phyloP scores from a whole-genome alignment of 2,329 filamentous ascomycete genomes.

The Calonectria hongkongensis region DNA sequence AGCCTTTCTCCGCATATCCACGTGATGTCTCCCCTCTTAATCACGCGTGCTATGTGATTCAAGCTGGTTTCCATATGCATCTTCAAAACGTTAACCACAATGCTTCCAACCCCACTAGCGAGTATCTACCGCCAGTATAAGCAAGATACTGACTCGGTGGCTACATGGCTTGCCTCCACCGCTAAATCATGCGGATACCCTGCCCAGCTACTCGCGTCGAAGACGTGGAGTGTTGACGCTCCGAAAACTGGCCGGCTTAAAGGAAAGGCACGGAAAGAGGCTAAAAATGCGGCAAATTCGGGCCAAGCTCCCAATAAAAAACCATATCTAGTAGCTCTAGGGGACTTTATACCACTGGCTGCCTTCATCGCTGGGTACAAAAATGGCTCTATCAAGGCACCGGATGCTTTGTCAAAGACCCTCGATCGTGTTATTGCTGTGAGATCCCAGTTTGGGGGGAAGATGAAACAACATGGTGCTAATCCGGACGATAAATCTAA shows the following conservation, averaged over 20 bases:
- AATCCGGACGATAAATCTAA: constrained; percentile 49
- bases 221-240: background rate
- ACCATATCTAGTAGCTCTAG: constrained; percentile 53
- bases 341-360: constrained; percentile 62
- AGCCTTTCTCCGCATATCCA: background rate
- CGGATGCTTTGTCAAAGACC: constrained; percentile 55
- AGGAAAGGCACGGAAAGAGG: constrained; percentile 34
- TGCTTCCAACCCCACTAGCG: constrained; percentile 48
- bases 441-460: constrained; percentile 55
- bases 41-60: background rate
- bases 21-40: background rate
- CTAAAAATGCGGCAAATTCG: constrained; percentile 29
- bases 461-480: constrained; percentile 45
- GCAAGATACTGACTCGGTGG: constrained; percentile 62
- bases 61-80: background rate
- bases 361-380: constrained; percentile 57
- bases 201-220: constrained; percentile 43
- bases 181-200: constrained; percentile 60
- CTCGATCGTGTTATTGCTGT: constrained; percentile 62
- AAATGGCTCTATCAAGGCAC: constrained; percentile 52
- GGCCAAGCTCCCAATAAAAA: background rate
- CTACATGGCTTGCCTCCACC: constrained; percentile 64
- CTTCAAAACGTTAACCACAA: constrained; percentile 33
- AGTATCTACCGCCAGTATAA: constrained; percentile 64
- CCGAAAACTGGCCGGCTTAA: background rate